phyloP scores from a whole-genome alignment of 768 basidiomycete genomes.

The Lyophyllum semitale region DNA sequence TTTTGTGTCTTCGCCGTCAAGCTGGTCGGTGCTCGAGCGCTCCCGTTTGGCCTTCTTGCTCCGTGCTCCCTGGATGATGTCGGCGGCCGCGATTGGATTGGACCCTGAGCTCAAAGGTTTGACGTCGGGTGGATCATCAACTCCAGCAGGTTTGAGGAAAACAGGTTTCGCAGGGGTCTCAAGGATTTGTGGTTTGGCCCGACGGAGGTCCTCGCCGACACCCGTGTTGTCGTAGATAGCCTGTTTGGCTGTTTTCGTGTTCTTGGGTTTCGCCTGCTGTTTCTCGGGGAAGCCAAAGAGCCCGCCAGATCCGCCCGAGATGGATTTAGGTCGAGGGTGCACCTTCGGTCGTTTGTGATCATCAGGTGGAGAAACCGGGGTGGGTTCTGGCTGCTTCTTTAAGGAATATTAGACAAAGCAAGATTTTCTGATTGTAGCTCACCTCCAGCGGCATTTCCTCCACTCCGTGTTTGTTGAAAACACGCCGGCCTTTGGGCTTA shows the following conservation, averaged over 20 bases:
- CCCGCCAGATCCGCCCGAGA: slow-evolving; percentile 22
- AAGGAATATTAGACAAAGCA: slow-evolving; percentile 16
- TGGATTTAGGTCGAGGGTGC: slow-evolving; percentile 23
- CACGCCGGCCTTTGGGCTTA: slow-evolving; percentile 50
- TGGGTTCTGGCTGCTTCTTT: slow-evolving; percentile 17
- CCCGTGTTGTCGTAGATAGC: slow-evolving; percentile 47
- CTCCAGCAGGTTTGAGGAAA: slow-evolving; percentile 60
- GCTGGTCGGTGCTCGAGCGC: slow-evolving; percentile 20
- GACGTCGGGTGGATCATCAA: slow-evolving; percentile 46
- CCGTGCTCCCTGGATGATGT: slow-evolving; percentile 28
- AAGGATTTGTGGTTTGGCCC: slow-evolving; percentile 16
- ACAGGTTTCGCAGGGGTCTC: slow-evolving; percentile 6
- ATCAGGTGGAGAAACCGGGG: neutral
- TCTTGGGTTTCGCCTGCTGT: slow-evolving; percentile 25
- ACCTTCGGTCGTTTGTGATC: slow-evolving; percentile 13
- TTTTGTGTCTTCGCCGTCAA: slow-evolving; percentile 25
- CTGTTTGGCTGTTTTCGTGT: slow-evolving; percentile 43
- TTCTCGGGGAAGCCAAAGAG: slow-evolving; percentile 24
- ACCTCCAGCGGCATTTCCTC: slow-evolving; percentile 39
- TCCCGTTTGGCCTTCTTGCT: slow-evolving; percentile 33
- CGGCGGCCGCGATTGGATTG: slow-evolving; percentile 5
- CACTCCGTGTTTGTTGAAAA: slow-evolving; percentile 51
- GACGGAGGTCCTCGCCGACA: slow-evolving; percentile 52
- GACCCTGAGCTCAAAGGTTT: slow-evolving; percentile 9
- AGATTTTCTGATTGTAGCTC: slow-evolving; percentile 3